Evolutionary conservation across 768 basidiomycete genomes (phyloP), one percentile per base, ranked within the genome.

Genomic region (Gelatoporia subvermispora): DNA sequence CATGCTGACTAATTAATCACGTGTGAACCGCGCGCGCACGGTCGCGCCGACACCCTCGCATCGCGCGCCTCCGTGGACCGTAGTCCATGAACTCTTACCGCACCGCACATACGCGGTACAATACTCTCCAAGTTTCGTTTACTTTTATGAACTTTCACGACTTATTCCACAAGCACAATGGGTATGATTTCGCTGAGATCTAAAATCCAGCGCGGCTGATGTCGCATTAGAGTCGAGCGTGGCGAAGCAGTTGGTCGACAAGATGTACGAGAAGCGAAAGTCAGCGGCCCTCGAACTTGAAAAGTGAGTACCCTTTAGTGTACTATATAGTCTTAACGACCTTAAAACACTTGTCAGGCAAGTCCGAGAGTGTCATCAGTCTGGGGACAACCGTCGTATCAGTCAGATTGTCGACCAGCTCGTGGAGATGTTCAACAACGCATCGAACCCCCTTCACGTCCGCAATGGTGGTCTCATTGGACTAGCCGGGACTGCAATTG

Each of bases 251-350:
- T 73, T 93, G 49, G 78, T 89, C 41, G 90, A 93, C 81, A 92
- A 92, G 75, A 86, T 93, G 67, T 96, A 97, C 65, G 94, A 97
- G 76, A 93, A 93, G 71, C 82, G 94, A 50, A 96, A 97, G 71
- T 83, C 89, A 8, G 93, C 94, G 7, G 95, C 95, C 8, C 81
- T 94, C 44, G 94, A 97, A 45, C 80, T 98, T 45, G 94, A 98
- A 74, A 96, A 93, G 93, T 93, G 64, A 57, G 69, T 60, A 46
- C 24, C 28, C 22, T 34, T 7, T 31, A 7, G 41, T 25, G 10
- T 35, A 28, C 9, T 18, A 8, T 18, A 37, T 24, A 4, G 44
- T 31, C 13, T 21, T 9, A 41, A 48, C 38, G 23, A 43, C 40
- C 37, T 42, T n/a, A 15, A 4, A 5, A 31, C 28, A 41, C n/a